phyloP scores from a whole-genome alignment of 2,329 filamentous ascomycete genomes.

The Epichloe gansuensis region DNA sequence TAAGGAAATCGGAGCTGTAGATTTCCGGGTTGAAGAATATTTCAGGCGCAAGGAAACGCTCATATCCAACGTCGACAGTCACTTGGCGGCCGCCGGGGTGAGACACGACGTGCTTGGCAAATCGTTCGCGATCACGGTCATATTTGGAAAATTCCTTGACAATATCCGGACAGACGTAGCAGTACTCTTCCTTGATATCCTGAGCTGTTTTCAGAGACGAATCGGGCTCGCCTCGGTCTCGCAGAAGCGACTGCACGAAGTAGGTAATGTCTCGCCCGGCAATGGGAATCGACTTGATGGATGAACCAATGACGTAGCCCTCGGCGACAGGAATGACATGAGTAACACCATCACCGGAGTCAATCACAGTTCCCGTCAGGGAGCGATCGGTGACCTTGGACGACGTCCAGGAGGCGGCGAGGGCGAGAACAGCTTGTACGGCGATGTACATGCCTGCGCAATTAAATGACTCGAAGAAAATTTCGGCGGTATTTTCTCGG shows the following conservation, averaged over 20 bases:
- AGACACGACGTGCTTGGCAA: conserved; percentile 78
- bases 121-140: conserved; percentile 83
- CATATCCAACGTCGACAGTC: conserved; percentile 87
- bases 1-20: conserved; percentile 97
- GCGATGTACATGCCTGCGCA: conserved; percentile 98
- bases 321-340: conserved; percentile 98
- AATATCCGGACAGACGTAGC: conserved; percentile 96
- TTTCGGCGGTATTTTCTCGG: conserved; percentile 96
- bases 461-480: conserved; percentile 99
- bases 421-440: conserved; percentile 89
- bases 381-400: conserved; percentile 96
- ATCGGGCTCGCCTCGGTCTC: conserved; percentile 92
- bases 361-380: conserved; percentile 92
- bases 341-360: conserved; percentile 96
- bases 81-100: conserved; percentile 78
- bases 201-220: conserved; percentile 96
- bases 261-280: conserved; percentile 97
- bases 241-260: conserved; percentile 90
- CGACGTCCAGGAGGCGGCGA: conserved; percentile 96
- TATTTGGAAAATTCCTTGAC: conserved; percentile 96
- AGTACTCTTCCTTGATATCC: conserved; percentile 97
- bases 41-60: conserved; percentile 93
- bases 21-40: conserved; percentile 99
- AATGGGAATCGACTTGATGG: conserved; percentile 98
- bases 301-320: conserved; percentile 97